Base-by-base conservation (phyloP, 2,329 filamentous ascomycete genomes). In the Epichloe coenophiala region DNA sequence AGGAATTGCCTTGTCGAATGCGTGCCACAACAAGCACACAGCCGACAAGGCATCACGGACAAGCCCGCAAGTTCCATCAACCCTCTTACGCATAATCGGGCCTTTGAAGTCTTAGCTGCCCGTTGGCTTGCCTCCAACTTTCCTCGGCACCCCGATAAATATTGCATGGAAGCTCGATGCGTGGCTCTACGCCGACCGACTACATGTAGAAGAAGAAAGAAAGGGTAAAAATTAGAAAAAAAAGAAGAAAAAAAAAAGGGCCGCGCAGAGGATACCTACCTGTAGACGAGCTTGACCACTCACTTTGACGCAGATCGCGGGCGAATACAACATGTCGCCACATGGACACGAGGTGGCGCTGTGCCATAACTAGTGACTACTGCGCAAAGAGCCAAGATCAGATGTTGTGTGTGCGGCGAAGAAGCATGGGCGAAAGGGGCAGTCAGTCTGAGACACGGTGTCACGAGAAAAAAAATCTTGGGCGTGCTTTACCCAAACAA, bases 141-240 rank as follows among this genome's bases (percentile, higher is more conserved):
- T 3, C 27, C 27, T 9, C 27, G 27, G 8, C 27, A 9, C 3
- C 8, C 27, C 8, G 27, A 38, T n/a, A n/a, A n/a, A 4, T 13
- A 38, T 38, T 38, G 36, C 36, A 38, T n/a, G 3, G 13, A n/a
- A 38, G 36, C 36, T n/a, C 13, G 36, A 38, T 38, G 13, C 36
- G 36, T 38, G 6, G 36, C 36, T 38, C n/a, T 6, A 5, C 36
- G 7, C n/a, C 36, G 36, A n/a, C 36, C 36, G n/a, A n/a, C 36
- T 38, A 38, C 4, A 38, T 15, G 36, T n/a, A 31, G 27, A 27
- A 27, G 27, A 9, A 31, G 27, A 9, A 9, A 31, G 6, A 31
- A 31, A 31, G 2, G 3, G 6, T 0, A 9, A 1, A 3, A 27
- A 6, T 9, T 8, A 1, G 7, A 27, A 27, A 27, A 1, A 31